Evolutionary conservation across 352 stramenopile genomes (phyloP), one percentile per base, ranked within the genome.

Genomic region (Stramenopiles sp.): DNA sequence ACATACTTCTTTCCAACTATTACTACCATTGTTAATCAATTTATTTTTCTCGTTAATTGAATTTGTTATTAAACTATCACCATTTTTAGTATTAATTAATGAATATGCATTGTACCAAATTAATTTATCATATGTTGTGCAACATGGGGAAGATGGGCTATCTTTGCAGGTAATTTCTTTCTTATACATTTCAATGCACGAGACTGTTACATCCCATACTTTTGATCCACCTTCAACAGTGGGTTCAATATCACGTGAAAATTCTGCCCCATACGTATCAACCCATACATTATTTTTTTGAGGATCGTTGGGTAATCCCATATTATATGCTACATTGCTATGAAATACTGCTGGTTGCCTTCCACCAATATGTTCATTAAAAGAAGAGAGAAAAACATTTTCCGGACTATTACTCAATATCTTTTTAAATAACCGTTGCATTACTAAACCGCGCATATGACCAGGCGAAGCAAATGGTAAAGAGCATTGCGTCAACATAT

Each of bases 71-170:
- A 76, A 76, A 13, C 13, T 76, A 13, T 76, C 65, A 13, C 65
- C 65, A 33, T 4, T 33, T 76, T 76, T 33, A 76, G 4, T 31
- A 76, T 76, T 76, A 13, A 13, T 76, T 76, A 76, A 76, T 20
- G 65, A 76, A 76, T 13, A 76, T 13, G 65, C 65, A 76, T 76
- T 76, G 31, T 76, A 7, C 65, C 65, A 76, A 76, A 76, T 13
- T 33, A 76, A 76, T 76, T 76, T 76, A 33, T 76, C 65, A 7
- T 13, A 1, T 33, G 65, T 76, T 76, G 65, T 76, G 65, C 65
- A 76, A 33, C 65, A 76, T 13, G 65, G 13, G 7, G 65, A 76
- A 13, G 4, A 4, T 33, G 65, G 65, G 4, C 13, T 20, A 20
- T 76, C 65, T 4, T 13, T 13, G 13, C 65, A 76, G 4, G 65